These are phyloP conservation scores for Coprinopsis cinerea DNA, from an alignment of 768 basidiomycete species.

Conservation along the genomic window DNA sequence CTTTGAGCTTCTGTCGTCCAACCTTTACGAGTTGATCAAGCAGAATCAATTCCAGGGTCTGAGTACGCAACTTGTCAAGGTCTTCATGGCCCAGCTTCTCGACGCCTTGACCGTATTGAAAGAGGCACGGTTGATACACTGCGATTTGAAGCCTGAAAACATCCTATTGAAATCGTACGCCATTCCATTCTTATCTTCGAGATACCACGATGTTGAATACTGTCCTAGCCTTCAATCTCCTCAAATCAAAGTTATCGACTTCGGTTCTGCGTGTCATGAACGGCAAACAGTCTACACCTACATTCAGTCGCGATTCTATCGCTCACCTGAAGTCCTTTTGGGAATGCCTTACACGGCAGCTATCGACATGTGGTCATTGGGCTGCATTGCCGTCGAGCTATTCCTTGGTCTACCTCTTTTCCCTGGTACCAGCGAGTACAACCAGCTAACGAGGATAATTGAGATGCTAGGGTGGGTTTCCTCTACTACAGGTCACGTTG, in stretches of 20 bases:
- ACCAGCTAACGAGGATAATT: slow-evolving; percentile 93
- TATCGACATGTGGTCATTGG: slow-evolving; percentile 99
- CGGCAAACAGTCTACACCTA: slow-evolving; percentile 99
- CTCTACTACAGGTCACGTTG: not conserved
- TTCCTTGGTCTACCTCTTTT: slow-evolving; percentile 95
- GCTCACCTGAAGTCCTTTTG: slow-evolving; percentile 93
- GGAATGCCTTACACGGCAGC: slow-evolving; percentile 91
- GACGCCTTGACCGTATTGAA: slow-evolving; percentile 91
- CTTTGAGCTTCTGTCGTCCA: slow-evolving; percentile 94
- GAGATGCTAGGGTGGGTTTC: slow-evolving; percentile 92
- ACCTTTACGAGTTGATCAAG: slow-evolving; percentile 99
- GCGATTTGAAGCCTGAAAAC: slow-evolving; percentile 98
- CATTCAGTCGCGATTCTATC: slow-evolving; percentile 98
- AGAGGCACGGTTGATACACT: slow-evolving; percentile 94
- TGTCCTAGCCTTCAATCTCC: slow-evolving; percentile 94
- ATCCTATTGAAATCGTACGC: slow-evolving; percentile 90
- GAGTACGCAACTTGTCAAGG: slow-evolving; percentile 95
- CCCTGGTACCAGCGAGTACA: slow-evolving; percentile 98
- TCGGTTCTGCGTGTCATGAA: slow-evolving; percentile 98
- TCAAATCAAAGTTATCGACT: slow-evolving; percentile 98
- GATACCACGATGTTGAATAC: too few species aligned
- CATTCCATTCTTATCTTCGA: slow-evolving; percentile 2
- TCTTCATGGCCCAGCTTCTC: slow-evolving; percentile 93
- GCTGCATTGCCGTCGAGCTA: slow-evolving; percentile 97
- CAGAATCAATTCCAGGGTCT: slow-evolving; percentile 99